Base-by-base conservation (phyloP, 1,284 basidiomycete species). In the Boletus semigastroideus region DNA sequence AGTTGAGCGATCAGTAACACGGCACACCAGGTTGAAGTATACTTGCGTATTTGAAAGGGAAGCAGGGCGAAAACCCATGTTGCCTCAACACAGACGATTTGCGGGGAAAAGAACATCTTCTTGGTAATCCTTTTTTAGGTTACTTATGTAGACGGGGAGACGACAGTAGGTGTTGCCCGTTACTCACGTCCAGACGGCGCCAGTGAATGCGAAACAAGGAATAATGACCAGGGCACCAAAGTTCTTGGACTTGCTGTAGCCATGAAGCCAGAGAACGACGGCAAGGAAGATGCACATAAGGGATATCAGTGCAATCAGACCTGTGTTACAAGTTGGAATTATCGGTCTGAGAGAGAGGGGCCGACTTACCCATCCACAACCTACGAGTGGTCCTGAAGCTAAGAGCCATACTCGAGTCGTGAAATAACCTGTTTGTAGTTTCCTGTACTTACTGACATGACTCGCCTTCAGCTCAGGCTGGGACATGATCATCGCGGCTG, bases 41-140 rank as follows among this genome's bases (percentile, higher is more conserved):
- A 65, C 75, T 64, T 53, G 77, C 78, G 65, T 50, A 80, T 66
- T 54, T 78, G 70, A 51, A 82, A 80, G 12, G 79, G 79, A 31
- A 80, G 69, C 31, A 80, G 62, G 28, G 72, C 59, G 40, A 78
- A 75, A 17, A 75, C 56, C 42, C 73, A 71, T 20, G 75, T 65
- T 1, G 56, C 62, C 56, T 82, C 80, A 41, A 72, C 62, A 22
- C 71, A 72, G 25, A 81, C 75, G 17, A 72, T 66, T 58, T 80
- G 79, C 6, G 63, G 60, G 17, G 63, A 70, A 41, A 62, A 55
- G 27, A 70, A 40, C 37, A 19, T 55, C 56, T 71, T 67, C 49
- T 50, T 68, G 27, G 54, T 38, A 38, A 69, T 70, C 37, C 65
- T 67, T 37, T 51, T 49, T 40, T n/a, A 34, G 27, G 37, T n/a